Conservation (phyloP, 371 early-diverging fungal genomes). For the Mortierella polycephala region DNA sequence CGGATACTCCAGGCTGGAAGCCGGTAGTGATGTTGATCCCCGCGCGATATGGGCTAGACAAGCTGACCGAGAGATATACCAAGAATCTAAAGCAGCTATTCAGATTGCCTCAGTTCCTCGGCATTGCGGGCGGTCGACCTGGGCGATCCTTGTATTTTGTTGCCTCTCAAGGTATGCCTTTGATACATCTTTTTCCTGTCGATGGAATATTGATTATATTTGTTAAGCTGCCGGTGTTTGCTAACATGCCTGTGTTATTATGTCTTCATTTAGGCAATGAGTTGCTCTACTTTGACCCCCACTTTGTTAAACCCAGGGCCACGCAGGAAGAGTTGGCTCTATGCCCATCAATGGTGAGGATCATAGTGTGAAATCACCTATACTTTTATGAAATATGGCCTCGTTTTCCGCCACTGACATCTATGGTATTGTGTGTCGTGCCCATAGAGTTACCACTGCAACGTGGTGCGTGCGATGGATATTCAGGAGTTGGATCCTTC, state of each 20-base stretch:
- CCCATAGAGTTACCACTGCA: conserved; percentile 81
- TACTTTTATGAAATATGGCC: not conserved
- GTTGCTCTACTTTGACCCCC: conserved; percentile 93
- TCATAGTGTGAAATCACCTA: not conserved
- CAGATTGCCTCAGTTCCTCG: conserved; percentile 80
- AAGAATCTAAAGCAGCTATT: conserved; percentile 68
- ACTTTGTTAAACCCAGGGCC: conserved; percentile 80
- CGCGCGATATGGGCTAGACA: conserved; percentile 88
- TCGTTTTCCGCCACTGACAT: conserved; percentile 57
- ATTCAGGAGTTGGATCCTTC: conserved; percentile 91
- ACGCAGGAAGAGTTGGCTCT: conserved; percentile 61
- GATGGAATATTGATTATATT: too few species aligned
- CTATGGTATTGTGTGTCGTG: conserved; percentile 1
- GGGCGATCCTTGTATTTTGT: conserved; percentile 43
- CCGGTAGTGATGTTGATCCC: conserved; percentile 87
- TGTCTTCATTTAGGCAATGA: conserved; percentile 63
- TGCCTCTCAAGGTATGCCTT: conserved; percentile 56
- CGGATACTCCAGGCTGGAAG: conserved; percentile 52
- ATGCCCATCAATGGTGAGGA: conserved; percentile 58
- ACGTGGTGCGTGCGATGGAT: conserved; percentile 72
- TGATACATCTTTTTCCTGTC: conserved; percentile 61
- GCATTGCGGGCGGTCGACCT: conserved; percentile 81
- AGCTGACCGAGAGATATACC: conserved; percentile 82
- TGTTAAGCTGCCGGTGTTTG: not conserved
- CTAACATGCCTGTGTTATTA: not conserved